phyloP scores from a whole-genome alignment of 345 rosid genomes.

The Pelargonium nanum region DNA sequence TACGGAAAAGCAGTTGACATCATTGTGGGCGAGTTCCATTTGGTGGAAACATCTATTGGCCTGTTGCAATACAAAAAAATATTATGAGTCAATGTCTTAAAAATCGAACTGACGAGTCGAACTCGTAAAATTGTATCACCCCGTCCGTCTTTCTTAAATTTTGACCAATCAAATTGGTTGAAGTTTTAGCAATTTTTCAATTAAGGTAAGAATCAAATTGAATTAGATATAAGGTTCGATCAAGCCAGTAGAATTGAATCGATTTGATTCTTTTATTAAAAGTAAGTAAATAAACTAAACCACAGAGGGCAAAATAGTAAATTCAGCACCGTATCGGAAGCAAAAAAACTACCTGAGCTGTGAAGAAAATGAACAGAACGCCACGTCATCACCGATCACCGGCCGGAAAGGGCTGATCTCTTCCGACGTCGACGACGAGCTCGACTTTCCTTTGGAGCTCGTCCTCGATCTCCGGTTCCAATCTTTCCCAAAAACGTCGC shows the following conservation, averaged over 20 bases:
- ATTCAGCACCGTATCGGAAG: too few species aligned
- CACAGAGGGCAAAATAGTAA: not conserved
- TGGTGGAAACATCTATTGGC: constrained; percentile 66
- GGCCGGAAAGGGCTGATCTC: constrained; percentile 69
- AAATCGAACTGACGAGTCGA: not conserved
- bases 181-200: too few species aligned
- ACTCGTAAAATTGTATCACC: too few species aligned
- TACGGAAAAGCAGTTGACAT: constrained; percentile 20
- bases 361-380: constrained; percentile 64
- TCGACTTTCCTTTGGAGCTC: too few species aligned
- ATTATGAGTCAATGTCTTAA: too few species aligned
- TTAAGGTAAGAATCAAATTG: too few species aligned
- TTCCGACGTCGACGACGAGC: constrained; percentile 63
- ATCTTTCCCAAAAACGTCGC: constrained; percentile 47
- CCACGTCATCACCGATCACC: constrained; percentile 45
- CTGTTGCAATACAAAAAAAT: constrained; percentile 16
- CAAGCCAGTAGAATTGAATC: too few species aligned
- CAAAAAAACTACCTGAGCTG: constrained; percentile 66
- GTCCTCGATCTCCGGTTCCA: constrained; percentile 33
- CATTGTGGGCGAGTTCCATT: constrained; percentile 46
- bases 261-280: not conserved
- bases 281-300: not conserved
- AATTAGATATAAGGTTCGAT: too few species aligned
- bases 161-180: too few species aligned
- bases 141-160: too few species aligned